phyloP scores from a whole-genome alignment of 257 asterid genomes.

The Solanum chilense region DNA sequence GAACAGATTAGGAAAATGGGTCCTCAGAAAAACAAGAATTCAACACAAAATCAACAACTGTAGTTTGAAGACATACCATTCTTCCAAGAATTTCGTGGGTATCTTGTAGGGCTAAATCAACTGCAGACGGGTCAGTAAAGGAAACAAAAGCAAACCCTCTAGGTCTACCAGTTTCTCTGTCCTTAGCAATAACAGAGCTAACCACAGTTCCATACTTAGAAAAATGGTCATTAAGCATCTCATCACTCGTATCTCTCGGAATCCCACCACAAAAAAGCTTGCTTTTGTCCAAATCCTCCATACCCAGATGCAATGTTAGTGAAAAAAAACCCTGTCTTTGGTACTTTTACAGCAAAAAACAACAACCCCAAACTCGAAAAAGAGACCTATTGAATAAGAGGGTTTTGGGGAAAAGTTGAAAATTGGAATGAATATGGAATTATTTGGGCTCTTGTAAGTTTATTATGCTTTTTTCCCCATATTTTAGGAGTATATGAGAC shows the following conservation, averaged over 20 bases:
- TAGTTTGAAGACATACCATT: slow-evolving; percentile 31
- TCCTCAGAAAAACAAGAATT: neutral
- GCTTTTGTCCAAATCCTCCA: slow-evolving; percentile 66
- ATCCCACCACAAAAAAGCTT: slow-evolving; percentile 91
- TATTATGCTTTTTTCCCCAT: neutral
- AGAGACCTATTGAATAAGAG: neutral
- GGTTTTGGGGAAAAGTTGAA: neutral
- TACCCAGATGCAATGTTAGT: neutral
- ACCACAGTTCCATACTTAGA: slow-evolving; percentile 57
- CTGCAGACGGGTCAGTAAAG: slow-evolving; percentile 55
- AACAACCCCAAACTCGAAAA: neutral
- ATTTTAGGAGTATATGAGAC: neutral
- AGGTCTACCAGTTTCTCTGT: slow-evolving; percentile 48
- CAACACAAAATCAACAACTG: neutral
- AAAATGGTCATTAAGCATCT: slow-evolving; percentile 49
- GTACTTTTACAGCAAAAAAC: neutral
- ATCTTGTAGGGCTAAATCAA: slow-evolving; percentile 56
- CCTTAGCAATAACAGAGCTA: slow-evolving; percentile 44
- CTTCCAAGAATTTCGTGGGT: slow-evolving; percentile 65
- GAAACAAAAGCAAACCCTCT: slow-evolving; percentile 90
- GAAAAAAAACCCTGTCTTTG: neutral
- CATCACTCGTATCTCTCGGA: slow-evolving; percentile 82
- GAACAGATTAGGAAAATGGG: neutral
- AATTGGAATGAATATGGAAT: neutral
- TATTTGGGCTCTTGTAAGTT: neutral